phyloP scores from a whole-genome alignment of 78 protist genomes.

The Planoprotostelium fungivorum region DNA sequence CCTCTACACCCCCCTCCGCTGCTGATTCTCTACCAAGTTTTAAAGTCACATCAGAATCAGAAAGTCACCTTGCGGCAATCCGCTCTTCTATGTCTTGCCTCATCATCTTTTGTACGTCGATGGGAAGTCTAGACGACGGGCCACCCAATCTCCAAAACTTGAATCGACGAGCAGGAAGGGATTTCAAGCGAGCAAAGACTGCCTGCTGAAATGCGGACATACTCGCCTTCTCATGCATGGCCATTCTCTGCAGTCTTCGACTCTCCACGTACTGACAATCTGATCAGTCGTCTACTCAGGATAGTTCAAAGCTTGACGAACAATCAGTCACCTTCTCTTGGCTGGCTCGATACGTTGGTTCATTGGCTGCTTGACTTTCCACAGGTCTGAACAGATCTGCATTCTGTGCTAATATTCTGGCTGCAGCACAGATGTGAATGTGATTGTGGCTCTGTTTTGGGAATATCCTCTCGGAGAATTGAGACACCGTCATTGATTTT shows the following conservation, averaged over 20 bases:
- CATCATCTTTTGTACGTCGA: not conserved
- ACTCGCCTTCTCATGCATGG: not conserved
- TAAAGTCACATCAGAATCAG: too few species aligned
- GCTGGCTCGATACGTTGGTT: not conserved
- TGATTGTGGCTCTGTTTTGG: not conserved
- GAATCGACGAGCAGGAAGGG: not conserved
- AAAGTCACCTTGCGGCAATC: too few species aligned
- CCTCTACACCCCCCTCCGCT: not conserved
- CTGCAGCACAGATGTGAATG: not conserved
- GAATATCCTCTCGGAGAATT: not conserved
- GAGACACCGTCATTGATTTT: not conserved
- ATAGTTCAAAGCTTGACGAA: not conserved
- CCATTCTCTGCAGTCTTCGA: not conserved
- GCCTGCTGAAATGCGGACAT: not conserved
- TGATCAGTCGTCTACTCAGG: not conserved
- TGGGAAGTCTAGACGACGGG: not conserved
- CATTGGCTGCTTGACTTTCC: not conserved
- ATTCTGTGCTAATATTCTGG: not conserved
- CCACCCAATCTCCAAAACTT: not conserved
- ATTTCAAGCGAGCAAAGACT: not conserved
- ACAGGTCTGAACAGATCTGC: not conserved
- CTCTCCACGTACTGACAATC: not conserved
- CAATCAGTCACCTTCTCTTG: not conserved
- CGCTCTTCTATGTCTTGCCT: not conserved
- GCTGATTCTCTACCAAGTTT: not conserved